phyloP scores from a whole-genome alignment of 805 yeast species.

The Blastobotrys peoriensis region DNA sequence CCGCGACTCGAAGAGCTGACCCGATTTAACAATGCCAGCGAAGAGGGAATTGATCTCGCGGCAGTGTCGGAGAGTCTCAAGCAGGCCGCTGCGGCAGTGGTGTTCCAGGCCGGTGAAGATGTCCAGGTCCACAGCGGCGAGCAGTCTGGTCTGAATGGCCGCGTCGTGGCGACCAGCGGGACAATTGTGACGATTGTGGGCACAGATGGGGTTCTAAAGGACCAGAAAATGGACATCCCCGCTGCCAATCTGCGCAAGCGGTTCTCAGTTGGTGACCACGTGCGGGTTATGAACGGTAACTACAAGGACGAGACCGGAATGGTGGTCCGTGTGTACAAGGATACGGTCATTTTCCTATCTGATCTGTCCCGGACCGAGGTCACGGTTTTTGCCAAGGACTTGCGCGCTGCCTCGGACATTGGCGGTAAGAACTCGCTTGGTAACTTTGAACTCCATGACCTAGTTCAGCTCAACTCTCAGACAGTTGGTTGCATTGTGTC shows the following conservation, averaged over 20 bases:
- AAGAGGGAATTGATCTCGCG: slow-evolving; percentile 83
- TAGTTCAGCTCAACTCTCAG: slow-evolving; percentile 81
- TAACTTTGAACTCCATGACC: slow-evolving; percentile 78
- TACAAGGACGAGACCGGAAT: slow-evolving; percentile 92
- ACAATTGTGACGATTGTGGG: slow-evolving; percentile 52
- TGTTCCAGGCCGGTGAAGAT: slow-evolving; percentile 88
- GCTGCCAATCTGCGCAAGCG: slow-evolving; percentile 75
- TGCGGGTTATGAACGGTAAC: slow-evolving; percentile 84
- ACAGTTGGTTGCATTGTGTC: slow-evolving; percentile 84
- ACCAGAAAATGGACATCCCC: slow-evolving; percentile 71
- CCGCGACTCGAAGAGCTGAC: slow-evolving; percentile 89
- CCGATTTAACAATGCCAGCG: slow-evolving; percentile 63
- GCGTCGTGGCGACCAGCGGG: slow-evolving; percentile 60
- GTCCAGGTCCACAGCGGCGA: slow-evolving; percentile 92
- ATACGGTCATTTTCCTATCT: slow-evolving; percentile 82
- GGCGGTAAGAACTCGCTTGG: slow-evolving; percentile 67
- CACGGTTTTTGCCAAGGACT: slow-evolving; percentile 85
- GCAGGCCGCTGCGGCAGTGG: slow-evolving; percentile 47
- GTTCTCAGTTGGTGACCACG: slow-evolving; percentile 90
- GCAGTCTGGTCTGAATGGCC: slow-evolving; percentile 83
- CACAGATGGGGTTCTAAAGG: slow-evolving; percentile 44
- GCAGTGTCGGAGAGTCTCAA: slow-evolving; percentile 83
- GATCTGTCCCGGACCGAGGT: slow-evolving; percentile 86
- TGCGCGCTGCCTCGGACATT: slow-evolving; percentile 87
- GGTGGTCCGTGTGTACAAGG: slow-evolving; percentile 74